These are phyloP conservation scores for Cercophora newfieldiana DNA, from an alignment of 495 filamentous ascomycete genomes.

Conservation along the genomic window DNA sequence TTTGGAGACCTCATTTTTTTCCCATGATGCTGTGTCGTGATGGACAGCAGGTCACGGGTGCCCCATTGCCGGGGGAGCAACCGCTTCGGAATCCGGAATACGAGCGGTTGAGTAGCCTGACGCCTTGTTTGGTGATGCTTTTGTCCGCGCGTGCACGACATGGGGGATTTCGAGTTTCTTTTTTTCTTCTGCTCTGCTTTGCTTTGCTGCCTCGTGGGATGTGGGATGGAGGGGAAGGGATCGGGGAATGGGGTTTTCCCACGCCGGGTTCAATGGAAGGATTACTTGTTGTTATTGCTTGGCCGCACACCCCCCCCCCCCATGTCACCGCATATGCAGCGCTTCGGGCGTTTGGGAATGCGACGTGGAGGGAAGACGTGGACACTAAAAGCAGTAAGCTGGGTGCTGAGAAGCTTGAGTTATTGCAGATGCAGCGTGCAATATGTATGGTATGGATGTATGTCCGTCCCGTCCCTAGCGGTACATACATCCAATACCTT, in stretches of 20 bases:
- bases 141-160: not conserved
- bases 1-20: not conserved
- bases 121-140: slow-evolving; percentile 4
- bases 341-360: not conserved
- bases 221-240: not conserved
- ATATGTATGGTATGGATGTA: not conserved
- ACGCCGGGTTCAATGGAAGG: not conserved
- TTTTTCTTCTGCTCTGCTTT: not conserved
- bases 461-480: not conserved
- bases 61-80: not conserved
- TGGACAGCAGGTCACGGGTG: not conserved
- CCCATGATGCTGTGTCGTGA: not conserved
- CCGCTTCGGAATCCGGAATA: slow-evolving; percentile 7
- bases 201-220: no score
- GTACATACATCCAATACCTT: not conserved
- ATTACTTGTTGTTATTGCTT: not conserved
- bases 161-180: not conserved
- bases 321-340: not conserved
- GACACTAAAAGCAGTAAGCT: not conserved
- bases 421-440: not conserved
- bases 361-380: not conserved
- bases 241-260: not conserved
- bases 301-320: no score
- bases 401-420: not conserved
- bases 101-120: slow-evolving; percentile 17